Conservation (phyloP, 2,329 filamentous ascomycete species). For the Diaporthe citrichinensis region DNA sequence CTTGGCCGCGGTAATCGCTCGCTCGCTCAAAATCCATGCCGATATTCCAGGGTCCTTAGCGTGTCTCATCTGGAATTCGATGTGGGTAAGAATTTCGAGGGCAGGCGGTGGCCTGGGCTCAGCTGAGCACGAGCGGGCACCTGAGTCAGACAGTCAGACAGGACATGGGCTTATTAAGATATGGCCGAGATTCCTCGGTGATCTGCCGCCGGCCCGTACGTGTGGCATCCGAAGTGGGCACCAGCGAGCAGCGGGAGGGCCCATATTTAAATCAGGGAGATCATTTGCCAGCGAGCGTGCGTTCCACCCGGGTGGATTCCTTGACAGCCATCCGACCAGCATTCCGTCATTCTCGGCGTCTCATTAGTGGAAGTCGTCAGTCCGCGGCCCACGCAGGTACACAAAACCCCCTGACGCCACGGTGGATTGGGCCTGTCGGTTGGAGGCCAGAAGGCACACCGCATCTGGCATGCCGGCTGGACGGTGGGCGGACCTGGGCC, state of each 20-base stretch:
- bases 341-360: constrained; percentile 19
- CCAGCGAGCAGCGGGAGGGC: neutral
- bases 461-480: neutral
- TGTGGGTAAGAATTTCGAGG: neutral
- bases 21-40: neutral
- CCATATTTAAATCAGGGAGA: neutral
- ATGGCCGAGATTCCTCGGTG: constrained; percentile 2
- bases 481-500: neutral
- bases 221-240: neutral
- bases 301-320: neutral
- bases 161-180: neutral
- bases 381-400: constrained; percentile 1
- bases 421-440: neutral
- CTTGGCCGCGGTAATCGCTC: neutral
- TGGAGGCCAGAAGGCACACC: constrained; percentile 7
- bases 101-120: constrained; percentile 1
- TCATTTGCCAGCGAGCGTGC: neutral
- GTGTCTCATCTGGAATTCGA: constrained; percentile 30
- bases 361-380: constrained; percentile 22
- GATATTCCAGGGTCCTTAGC: constrained; percentile 24
- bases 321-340: neutral
- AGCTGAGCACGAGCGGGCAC: neutral
- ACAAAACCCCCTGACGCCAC: constrained; percentile 24
- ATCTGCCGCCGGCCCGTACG: constrained; percentile 13
- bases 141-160: constrained; percentile 15